Evolutionary conservation across 1,284 basidiomycete species (phyloP), one percentile per base, ranked within the genome.

Genomic region (Marasmius fiardii): DNA sequence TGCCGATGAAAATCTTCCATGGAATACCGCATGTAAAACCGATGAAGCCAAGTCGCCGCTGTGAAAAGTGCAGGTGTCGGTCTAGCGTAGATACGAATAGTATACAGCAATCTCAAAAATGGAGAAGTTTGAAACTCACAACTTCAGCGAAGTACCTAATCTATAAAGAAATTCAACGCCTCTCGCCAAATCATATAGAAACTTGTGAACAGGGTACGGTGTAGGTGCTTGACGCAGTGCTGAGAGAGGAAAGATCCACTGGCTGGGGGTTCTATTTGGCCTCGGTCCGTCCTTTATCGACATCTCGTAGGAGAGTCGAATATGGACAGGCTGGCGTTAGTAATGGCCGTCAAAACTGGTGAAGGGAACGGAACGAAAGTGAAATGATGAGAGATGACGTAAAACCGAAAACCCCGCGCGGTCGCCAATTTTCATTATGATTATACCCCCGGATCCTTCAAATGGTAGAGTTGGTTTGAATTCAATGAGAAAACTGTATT

Each of bases 1-100:
- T 90, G 89, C 60, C 88, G 83, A 67, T 88, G 82, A 68, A 92
- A 90, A 65, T 93, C 87, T 64, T 88, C 82, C 78, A 94, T 80
- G n/a, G 93, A 86, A 65, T 85, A 87, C 53, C 95, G 83, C 93
- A 97, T 95, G 73, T 92, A 97, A 73, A 97, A 97, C 12, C 95
- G 84, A 71, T 97, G 95, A 60, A 96, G 90, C 81, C 93, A 93
- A 3, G 89, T 91, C 26, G 92, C 89, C 16, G 92, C 93, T 26
- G 90, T 90, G 59, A 87, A 88, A 74, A 94, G 80, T 8, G 89
- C 88, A 21, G 88, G 85, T 21, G 85, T 82, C 31, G 89, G 87
- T 53, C 90, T 93, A 52, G 52, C n/a, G n/a, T n/a, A n/a, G n/a
- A n/a, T n/a, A n/a, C n/a, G n/a, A n/a, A n/a, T n/a, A n/a, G n/a